Conservation (phyloP, 768 basidiomycete genomes). For the Trichaptum fuscoviolaceum region DNA sequence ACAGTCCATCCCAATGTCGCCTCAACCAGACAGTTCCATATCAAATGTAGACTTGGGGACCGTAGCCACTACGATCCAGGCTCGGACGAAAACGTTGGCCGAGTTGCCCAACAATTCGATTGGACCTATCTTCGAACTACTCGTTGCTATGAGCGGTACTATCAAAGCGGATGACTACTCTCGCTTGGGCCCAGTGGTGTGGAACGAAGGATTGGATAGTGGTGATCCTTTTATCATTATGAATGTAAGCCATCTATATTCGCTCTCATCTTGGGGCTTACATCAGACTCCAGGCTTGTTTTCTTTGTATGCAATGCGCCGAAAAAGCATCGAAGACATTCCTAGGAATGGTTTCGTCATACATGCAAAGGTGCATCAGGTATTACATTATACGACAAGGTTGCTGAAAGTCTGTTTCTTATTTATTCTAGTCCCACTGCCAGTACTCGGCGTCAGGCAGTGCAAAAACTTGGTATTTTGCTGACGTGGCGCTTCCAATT, state of each 20-base stretch:
- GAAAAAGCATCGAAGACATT: conserved; percentile 54
- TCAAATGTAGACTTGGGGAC: background rate
- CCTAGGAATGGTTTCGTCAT: conserved; percentile 43
- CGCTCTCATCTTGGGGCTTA: background rate
- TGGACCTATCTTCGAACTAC: conserved; percentile 47
- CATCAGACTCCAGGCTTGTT: conserved; percentile 36
- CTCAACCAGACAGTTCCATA: background rate
- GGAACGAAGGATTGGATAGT: conserved; percentile 46
- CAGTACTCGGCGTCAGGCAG: conserved; percentile 42
- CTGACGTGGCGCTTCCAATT: conserved; percentile 69
- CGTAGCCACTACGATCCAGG: conserved; percentile 27
- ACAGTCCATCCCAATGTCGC: background rate
- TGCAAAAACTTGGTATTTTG: conserved; percentile 50
- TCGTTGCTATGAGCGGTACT: conserved; percentile 57
- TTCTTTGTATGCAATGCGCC: conserved; percentile 67
- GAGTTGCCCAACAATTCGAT: conserved; percentile 42
- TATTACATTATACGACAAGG: conserved; percentile 2
- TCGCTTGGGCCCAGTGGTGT: conserved; percentile 50
- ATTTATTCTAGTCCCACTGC: conserved; percentile 39
- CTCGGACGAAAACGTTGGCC: conserved; percentile 34
- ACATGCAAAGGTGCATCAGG: conserved; percentile 48
- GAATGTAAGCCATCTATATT: conserved; percentile 37
- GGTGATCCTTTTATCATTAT: conserved; percentile 34
- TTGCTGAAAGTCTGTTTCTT: background rate
- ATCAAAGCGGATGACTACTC: conserved; percentile 44